Evolutionary conservation across 768 basidiomycete species (phyloP).

Genomic region (Phanerochaete sordida): DNA sequence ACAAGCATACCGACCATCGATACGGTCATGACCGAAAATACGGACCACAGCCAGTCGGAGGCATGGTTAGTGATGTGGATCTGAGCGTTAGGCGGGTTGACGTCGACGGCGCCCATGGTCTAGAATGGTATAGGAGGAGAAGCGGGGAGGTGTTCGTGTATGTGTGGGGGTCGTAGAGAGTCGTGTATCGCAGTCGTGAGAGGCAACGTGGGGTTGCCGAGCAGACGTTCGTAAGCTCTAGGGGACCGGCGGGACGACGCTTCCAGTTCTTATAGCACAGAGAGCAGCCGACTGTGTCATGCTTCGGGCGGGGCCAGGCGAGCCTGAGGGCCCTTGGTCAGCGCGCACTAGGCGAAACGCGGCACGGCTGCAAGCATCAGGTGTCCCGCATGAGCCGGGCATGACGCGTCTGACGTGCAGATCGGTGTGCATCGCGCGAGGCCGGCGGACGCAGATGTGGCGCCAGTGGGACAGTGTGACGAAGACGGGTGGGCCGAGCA

Average conservation of each 20-base stretch:
- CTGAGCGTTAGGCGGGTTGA: constrained; percentile 33
- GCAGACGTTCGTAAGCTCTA: no score
- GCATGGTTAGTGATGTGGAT: constrained; percentile 39
- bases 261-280: no score
- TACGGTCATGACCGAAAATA: constrained; percentile 46
- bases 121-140: not conserved
- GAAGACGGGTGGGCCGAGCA: not conserved
- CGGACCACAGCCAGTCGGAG: constrained; percentile 55
- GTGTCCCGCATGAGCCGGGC: not conserved
- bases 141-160: not conserved
- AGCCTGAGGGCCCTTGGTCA: no score
- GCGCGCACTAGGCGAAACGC: not conserved
- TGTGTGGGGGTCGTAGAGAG: not conserved
- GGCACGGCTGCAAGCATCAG: not conserved
- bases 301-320: no score
- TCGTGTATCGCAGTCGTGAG: no score
- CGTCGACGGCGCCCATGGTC: constrained; percentile 13
- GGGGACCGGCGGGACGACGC: no score
- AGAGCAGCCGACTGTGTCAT: no score
- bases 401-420: not conserved
- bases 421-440: not conserved
- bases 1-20: constrained; percentile 34
- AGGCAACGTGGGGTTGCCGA: no score
- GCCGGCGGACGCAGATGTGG: no score
- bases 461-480: no score